phyloP scores from a whole-genome alignment of 495 filamentous ascomycete species.

The Penicillium maclennaniae region DNA sequence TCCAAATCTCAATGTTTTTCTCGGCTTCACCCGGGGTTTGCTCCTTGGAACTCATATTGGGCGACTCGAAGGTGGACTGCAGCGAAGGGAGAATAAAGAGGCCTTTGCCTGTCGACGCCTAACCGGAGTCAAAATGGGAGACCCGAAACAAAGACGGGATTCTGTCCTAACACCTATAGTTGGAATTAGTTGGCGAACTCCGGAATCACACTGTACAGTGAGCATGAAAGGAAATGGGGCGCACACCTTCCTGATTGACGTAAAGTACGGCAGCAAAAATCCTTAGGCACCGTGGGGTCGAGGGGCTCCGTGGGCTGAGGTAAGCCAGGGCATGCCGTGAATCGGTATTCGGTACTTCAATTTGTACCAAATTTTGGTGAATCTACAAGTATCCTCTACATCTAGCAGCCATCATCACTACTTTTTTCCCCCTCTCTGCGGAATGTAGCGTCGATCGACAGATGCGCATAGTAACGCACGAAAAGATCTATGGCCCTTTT shows the following conservation, averaged over 20 bases:
- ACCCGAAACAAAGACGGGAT: slow-evolving; percentile 18
- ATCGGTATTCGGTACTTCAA: slow-evolving; percentile 5
- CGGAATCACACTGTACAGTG: background rate
- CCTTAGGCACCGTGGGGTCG: slow-evolving; percentile 42
- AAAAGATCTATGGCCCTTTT: background rate
- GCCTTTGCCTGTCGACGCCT: slow-evolving; percentile 28
- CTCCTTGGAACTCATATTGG: slow-evolving; percentile 86
- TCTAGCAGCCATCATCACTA: background rate
- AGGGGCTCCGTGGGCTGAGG: slow-evolving; percentile 28
- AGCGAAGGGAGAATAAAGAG: slow-evolving; percentile 28
- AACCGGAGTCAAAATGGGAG: slow-evolving; percentile 19
- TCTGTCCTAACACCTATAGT: slow-evolving; percentile 13
- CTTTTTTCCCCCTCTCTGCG: background rate
- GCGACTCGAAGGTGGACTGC: slow-evolving; percentile 33
- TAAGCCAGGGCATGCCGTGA: slow-evolving; percentile 19
- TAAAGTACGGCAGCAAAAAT: slow-evolving; percentile 40
- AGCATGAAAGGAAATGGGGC: background rate
- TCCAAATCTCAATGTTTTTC: slow-evolving; percentile 89
- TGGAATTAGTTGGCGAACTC: background rate
- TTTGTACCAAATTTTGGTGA: background rate
- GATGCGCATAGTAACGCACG: background rate
- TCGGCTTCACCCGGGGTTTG: slow-evolving; percentile 87
- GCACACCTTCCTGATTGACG: slow-evolving; percentile 30
- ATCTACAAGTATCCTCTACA: background rate
- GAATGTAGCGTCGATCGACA: background rate